Base-by-base conservation (phyloP, 441 rosid species). In the Populus hybrid region DNA sequence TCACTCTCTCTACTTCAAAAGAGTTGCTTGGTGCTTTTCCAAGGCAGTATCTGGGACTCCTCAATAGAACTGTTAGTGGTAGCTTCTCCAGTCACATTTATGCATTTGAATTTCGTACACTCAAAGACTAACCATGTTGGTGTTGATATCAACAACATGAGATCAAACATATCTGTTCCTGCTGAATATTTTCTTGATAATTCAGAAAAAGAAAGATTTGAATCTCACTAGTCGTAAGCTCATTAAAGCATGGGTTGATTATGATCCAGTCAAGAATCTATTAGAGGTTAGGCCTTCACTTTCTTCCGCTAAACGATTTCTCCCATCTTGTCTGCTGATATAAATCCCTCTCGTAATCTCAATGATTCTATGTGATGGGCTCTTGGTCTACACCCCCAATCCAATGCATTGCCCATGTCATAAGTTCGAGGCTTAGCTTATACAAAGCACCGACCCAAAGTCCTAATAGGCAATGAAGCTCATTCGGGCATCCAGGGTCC, bases 51-150 rank as follows among this genome's bases (percentile, higher is more conserved):
- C 81, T 94, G 3, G 97, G 98, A 16, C 87, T 91, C 1, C 75
- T 93, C 71, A 91, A 91, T 76, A 76, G 88, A 14, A 85, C 61
- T 71, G 82, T 86, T 73, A 45, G 72, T 4, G 89, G 89, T 61
- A 89, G 91, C 75, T 73, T 76, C 77, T 83, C 91, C 10, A 85
- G 87, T 83, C 88, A 88, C 75, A 59, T 94, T 76, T 81, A 91
- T 79, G 95, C 97, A 0, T 94, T 94, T 36, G 98, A 94, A 59
- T 89, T 91, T 66, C 97, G 92, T 76, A 91, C 97, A 1, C 91
- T 89, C 18, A 76, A 70, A 59, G 92, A 91, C 79, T 77, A 91
- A 89, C 79, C 96, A 94, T 79, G 86, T 92, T 1, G 98, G 97
- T n/a, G 84, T 93, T 69, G 83, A 93, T 78, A 81, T 94, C 74